phyloP scores from a whole-genome alignment of 148 eudicot species.

The Amaranthus palmeri region DNA sequence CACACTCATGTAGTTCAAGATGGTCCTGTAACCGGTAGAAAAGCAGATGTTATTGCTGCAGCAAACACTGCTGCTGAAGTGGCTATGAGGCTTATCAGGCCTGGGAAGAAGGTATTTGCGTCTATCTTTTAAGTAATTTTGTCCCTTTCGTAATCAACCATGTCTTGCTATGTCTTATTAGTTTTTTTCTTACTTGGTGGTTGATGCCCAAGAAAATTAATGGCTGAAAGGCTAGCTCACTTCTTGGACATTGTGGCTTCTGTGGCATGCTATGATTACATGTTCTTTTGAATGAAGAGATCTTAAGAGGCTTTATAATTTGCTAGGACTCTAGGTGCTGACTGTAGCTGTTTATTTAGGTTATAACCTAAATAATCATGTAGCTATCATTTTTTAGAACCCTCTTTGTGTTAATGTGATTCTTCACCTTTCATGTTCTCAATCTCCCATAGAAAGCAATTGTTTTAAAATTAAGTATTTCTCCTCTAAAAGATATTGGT shows the following conservation, averaged over 20 bases:
- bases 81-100: slow-evolving; percentile 86
- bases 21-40: slow-evolving; percentile 74
- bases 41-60: slow-evolving; percentile 89
- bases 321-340: no score
- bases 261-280: no score
- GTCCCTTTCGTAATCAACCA: not conserved
- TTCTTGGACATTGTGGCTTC: no score
- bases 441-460: not conserved
- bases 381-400: not conserved
- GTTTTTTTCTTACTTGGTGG: no score
- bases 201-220: no score
- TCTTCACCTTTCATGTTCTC: not conserved
- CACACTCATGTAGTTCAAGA: slow-evolving; percentile 78
- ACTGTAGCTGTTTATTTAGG: not conserved
- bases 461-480: not conserved
- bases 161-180: not conserved
- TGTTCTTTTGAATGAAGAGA: no score
- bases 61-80: slow-evolving; percentile 94
- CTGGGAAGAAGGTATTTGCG: slow-evolving; percentile 68
- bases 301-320: not conserved
- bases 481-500: not conserved
- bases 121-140: not conserved
- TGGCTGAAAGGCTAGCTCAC: no score
- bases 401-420: not conserved
- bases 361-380: not conserved